Evolutionary conservation across 1,284 basidiomycete genomes (phyloP).

Genomic region (Cutaneotrichosporon mucoides): DNA sequence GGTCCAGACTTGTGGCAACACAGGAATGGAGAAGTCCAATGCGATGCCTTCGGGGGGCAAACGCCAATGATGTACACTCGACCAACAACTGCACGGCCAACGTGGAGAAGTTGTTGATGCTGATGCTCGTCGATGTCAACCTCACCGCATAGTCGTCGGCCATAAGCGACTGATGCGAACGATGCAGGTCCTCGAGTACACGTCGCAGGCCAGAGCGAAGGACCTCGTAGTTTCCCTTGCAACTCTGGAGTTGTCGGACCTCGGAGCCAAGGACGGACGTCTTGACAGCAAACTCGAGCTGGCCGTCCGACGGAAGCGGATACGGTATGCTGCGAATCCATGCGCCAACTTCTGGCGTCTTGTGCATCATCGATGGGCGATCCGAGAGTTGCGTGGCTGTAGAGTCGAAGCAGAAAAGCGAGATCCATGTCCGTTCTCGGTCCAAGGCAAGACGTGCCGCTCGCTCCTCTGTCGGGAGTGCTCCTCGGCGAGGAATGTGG

Average conservation of each 20-base stretch:
- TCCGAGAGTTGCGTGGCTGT: slow-evolving; percentile 22
- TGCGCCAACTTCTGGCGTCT: slow-evolving; percentile 13
- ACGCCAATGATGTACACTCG: slow-evolving; percentile 20
- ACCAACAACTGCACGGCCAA: slow-evolving; percentile 17
- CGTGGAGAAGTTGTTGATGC: slow-evolving; percentile 24
- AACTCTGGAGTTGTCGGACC: slow-evolving; percentile 20
- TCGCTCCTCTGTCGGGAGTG: slow-evolving; percentile 23
- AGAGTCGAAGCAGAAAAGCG: slow-evolving; percentile 22
- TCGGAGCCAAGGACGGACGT: slow-evolving; percentile 16
- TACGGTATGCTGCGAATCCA: slow-evolving; percentile 20
- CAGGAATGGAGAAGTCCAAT: slow-evolving; percentile 19
- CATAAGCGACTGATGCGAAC: slow-evolving; percentile 13
- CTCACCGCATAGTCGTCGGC: slow-evolving; percentile 7
- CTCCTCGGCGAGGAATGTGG: slow-evolving; percentile 19
- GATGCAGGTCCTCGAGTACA: slow-evolving; percentile 19
- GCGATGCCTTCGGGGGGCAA: slow-evolving; percentile 18
- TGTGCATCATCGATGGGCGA: slow-evolving; percentile 23
- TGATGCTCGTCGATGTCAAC: slow-evolving; percentile 20
- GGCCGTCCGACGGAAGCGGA: slow-evolving; percentile 21
- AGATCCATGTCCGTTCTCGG: slow-evolving; percentile 28
- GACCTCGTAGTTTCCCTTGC: slow-evolving; percentile 20
- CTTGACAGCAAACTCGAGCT: slow-evolving; percentile 25
- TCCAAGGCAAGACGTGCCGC: slow-evolving; percentile 22
- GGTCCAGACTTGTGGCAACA: slow-evolving; percentile 16
- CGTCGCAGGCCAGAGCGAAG: slow-evolving; percentile 19